A percentile compares a stretch with the other conserved stretches of the same genome.
Conservation (phyloP, 306 rosid species). For the Dalbergia cultrata region DNA sequence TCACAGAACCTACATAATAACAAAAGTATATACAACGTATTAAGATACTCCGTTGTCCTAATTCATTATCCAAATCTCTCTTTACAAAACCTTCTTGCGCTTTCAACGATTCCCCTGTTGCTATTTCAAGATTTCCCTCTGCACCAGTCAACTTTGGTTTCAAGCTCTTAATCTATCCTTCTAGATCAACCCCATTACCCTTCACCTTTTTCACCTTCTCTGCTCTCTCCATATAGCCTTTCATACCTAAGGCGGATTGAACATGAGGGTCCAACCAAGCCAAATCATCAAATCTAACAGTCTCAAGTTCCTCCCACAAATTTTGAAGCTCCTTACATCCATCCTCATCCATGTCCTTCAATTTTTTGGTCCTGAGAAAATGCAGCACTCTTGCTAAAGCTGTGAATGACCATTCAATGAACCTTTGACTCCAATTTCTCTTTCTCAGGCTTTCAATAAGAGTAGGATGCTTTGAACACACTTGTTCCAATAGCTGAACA, state of each 20-base stretch:
- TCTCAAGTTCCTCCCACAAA: conserved; percentile 42
- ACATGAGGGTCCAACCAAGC: conserved; percentile 32
- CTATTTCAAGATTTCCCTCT: conserved; percentile 11
- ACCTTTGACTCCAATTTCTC: neutral
- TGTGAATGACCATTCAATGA: neutral
- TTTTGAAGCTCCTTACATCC: conserved; percentile 25
- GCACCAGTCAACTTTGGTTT: neutral
- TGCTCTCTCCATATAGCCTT: conserved; percentile 13
- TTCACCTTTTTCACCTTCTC: neutral
- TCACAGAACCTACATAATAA: too few species aligned
- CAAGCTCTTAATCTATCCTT: neutral
- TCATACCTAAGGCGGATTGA: conserved; percentile 13
- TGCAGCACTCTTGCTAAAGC: conserved; percentile 39
- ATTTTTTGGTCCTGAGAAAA: conserved; percentile 35
- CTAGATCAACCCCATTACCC: neutral
- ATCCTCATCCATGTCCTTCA: conserved; percentile 11
- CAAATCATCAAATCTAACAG: conserved; percentile 36
- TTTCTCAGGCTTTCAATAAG: conserved; percentile 13
- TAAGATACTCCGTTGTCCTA: neutral
- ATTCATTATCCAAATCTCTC: conserved; percentile 5
- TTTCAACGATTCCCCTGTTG: neutral
- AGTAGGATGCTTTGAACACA: neutral
- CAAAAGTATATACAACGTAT: too few species aligned
- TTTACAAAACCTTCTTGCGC: conserved; percentile 31
- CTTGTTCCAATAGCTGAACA: conserved; percentile 22